A percentile compares a stretch with the other conserved stretches of the same genome.
Conservation (phyloP, 2,329 filamentous ascomycete species). For the Fusarium mexicanum region DNA sequence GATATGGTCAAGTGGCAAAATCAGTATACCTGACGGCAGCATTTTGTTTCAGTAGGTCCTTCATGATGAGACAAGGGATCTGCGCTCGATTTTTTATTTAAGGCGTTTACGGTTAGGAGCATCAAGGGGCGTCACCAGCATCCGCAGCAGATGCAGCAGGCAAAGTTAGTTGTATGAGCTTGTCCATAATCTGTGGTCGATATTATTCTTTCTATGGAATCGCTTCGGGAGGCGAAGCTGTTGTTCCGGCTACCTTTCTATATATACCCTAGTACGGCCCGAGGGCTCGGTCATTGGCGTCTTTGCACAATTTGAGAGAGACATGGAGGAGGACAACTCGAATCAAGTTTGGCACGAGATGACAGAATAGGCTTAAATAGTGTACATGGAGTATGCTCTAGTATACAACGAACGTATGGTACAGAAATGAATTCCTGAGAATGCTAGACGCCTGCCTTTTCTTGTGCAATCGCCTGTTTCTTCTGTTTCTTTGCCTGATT, state of each 20-base stretch:
- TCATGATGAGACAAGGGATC: not conserved
- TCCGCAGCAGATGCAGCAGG: constrained; percentile 31
- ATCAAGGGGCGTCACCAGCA: constrained; percentile 39
- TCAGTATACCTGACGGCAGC: constrained; percentile 62
- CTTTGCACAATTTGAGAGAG: constrained; percentile 18
- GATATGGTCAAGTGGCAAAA: constrained; percentile 88
- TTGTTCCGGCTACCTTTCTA: constrained; percentile 22
- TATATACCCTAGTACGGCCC: constrained; percentile 31
- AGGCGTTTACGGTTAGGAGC: constrained; percentile 38
- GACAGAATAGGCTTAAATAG: constrained; percentile 24
- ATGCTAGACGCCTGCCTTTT: constrained; percentile 46
- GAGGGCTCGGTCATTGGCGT: constrained; percentile 21
- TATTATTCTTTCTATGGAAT: constrained; percentile 12
- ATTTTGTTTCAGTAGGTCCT: not conserved
- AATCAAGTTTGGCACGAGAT: constrained; percentile 13
- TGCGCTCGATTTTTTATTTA: constrained; percentile 9
- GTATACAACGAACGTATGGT: constrained; percentile 24
- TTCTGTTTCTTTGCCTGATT: constrained; percentile 75
- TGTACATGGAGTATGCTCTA: constrained; percentile 30
- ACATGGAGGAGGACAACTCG: constrained; percentile 5
- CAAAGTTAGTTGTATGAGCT: constrained; percentile 21
- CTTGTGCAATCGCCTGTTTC: constrained; percentile 66
- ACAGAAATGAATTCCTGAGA: constrained; percentile 16
- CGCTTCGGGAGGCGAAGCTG: constrained; percentile 3
- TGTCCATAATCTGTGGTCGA: constrained; percentile 15